Evolutionary conservation across 1,284 basidiomycete genomes (phyloP).

Genomic region (Leccinum angustisporum): DNA sequence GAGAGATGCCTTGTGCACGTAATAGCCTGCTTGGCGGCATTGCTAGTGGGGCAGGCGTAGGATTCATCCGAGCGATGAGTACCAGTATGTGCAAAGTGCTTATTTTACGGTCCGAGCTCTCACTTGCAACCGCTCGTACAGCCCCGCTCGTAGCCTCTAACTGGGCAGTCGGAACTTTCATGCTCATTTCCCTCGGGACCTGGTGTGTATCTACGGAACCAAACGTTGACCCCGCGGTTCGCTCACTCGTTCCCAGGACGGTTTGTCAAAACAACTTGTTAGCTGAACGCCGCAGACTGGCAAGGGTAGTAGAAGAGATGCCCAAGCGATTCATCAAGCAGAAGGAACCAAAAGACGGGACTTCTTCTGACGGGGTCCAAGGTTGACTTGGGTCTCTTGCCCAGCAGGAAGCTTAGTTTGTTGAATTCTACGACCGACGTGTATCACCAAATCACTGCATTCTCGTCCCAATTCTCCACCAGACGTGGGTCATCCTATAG

Average conservation of each 20-base stretch:
- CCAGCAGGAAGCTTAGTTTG: background rate
- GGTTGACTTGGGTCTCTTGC: background rate
- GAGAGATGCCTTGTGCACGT: slow-evolving; percentile 62
- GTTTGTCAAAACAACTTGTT: slow-evolving; percentile 58
- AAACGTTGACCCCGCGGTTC: background rate
- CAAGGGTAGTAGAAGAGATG: slow-evolving; percentile 59
- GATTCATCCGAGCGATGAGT: slow-evolving; percentile 56
- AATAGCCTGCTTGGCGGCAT: slow-evolving; percentile 54
- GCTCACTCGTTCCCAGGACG: slow-evolving; percentile 44
- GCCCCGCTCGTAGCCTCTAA: slow-evolving; percentile 49
- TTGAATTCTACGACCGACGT: background rate
- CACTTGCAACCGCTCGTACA: slow-evolving; percentile 20
- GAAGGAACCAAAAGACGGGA: slow-evolving; percentile 36
- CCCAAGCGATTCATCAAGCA: slow-evolving; percentile 53
- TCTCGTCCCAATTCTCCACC: slow-evolving; percentile 72
- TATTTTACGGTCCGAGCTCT: slow-evolving; percentile 5
- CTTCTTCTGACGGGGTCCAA: slow-evolving; percentile 7
- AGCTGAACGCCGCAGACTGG: slow-evolving; percentile 55
- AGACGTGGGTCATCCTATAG: slow-evolving; percentile 62
- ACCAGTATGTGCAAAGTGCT: slow-evolving; percentile 40
- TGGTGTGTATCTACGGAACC: slow-evolving; percentile 39
- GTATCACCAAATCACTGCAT: slow-evolving; percentile 32
- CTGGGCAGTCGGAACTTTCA: slow-evolving; percentile 57
- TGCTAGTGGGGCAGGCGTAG: slow-evolving; percentile 52
- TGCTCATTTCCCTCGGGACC: slow-evolving; percentile 49